Conservation (phyloP, 2,329 filamentous ascomycete genomes). For the Ophiobolus disseminans region DNA sequence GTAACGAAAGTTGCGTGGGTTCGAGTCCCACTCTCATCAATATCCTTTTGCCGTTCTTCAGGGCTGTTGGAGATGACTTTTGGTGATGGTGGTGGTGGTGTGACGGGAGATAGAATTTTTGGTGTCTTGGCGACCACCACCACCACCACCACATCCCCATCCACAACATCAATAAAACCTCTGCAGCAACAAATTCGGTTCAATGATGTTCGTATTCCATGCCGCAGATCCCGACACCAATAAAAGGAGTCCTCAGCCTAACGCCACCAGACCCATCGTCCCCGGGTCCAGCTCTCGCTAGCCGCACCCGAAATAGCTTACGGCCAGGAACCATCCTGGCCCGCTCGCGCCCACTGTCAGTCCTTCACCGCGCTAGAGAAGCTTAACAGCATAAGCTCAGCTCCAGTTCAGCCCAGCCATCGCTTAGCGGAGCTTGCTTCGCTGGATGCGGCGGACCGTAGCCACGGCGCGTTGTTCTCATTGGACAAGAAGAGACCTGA, state of each 20-base stretch:
- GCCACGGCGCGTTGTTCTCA: not conserved
- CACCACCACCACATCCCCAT: not conserved
- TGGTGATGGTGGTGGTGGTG: too few species aligned
- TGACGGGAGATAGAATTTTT: not conserved
- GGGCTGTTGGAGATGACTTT: not conserved
- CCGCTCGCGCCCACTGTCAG: not conserved
- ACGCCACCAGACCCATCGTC: not conserved
- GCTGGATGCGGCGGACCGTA: not conserved
- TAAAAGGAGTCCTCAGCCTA: not conserved
- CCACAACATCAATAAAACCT: not conserved
- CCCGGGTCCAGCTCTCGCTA: not conserved
- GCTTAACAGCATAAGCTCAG: constrained; percentile 3
- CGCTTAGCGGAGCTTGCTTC: constrained; percentile 3
- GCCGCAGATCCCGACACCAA: not conserved
- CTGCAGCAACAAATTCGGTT: too few species aligned
- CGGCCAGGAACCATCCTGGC: not conserved
- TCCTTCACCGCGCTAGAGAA: constrained; percentile 2
- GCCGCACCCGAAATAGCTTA: not conserved
- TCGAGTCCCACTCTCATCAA: constrained; percentile 14
- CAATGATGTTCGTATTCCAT: not conserved
- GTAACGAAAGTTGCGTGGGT: constrained; percentile 37
- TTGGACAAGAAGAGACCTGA: not conserved
- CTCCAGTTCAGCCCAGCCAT: constrained; percentile 2
- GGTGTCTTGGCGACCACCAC: too few species aligned
- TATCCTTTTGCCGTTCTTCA: constrained; percentile 1